phyloP scores from a whole-genome alignment of 768 basidiomycete genomes.

The Pisolithus orientalis region DNA sequence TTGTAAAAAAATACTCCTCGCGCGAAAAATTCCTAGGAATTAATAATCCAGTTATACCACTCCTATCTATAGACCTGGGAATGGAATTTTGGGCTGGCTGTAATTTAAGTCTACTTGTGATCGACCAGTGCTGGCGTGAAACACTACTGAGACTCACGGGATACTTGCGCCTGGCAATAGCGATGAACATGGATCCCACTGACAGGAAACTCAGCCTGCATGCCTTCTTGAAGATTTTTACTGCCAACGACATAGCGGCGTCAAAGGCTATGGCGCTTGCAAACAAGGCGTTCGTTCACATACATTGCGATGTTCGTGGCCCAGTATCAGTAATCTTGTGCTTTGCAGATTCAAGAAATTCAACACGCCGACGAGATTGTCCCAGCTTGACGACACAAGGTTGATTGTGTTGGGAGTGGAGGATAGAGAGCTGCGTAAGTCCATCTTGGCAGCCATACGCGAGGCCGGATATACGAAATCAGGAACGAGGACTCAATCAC shows the following conservation, averaged over 20 bases:
- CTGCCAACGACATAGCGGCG: slow-evolving; percentile 49
- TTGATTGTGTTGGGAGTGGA: slow-evolving; percentile 53
- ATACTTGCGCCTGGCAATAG: background rate
- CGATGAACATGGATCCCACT: slow-evolving; percentile 3
- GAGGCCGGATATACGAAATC: slow-evolving; percentile 51
- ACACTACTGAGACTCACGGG: too few relatives aligned
- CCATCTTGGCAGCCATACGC: slow-evolving; percentile 51
- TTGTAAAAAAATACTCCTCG: background rate
- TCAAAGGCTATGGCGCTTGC: slow-evolving; percentile 65
- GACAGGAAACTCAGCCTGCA: slow-evolving; percentile 53
- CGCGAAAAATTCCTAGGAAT: background rate
- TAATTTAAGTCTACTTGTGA: background rate
- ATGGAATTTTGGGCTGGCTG: background rate
- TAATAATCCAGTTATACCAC: too few relatives aligned
- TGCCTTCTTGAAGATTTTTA: slow-evolving; percentile 60
- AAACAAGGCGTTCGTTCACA: slow-evolving; percentile 53
- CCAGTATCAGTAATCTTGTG: slow-evolving; percentile 7
- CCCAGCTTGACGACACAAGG: slow-evolving; percentile 52
- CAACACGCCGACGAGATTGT: slow-evolving; percentile 54
- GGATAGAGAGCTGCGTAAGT: slow-evolving; percentile 59
- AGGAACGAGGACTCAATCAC: slow-evolving; percentile 7
- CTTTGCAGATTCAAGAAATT: slow-evolving; percentile 59
- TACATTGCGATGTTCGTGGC: background rate
- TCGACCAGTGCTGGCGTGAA: too few relatives aligned
- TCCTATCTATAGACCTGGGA: too few relatives aligned